Base-by-base conservation (phyloP, 352 stramenopile species). In the Pythium vanterpoolii region DNA sequence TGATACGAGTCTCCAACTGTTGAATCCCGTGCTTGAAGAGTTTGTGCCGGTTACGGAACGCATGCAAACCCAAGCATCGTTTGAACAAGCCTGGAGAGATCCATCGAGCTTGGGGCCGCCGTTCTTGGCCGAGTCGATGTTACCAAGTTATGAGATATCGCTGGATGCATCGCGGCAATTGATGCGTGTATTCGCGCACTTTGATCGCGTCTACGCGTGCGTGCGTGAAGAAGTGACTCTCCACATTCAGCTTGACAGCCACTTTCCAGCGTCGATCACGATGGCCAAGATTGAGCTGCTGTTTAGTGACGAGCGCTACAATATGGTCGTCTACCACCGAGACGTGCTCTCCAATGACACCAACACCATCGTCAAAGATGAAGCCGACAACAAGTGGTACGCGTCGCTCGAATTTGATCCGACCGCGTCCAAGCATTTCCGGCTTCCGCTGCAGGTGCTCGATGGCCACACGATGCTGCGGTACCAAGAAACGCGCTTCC, bases 271-370 rank as follows among this genome's bases (percentile, higher is more conserved):
- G 13, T 36, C 60, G 3, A 70, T 90, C 36, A 80, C 74, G 34
- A 74, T 90, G 47, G 42, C 71, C 4, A 86, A 85, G 64, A 60
- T 93, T 13, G 76, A 93, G 48, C 57, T 93, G 53, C 53, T 85
- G 10, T 93, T 93, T 62, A 89, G 70, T 46, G 83, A 93, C 40
- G 79, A 88, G 27, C 75, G 83, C 3, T 93, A 93, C 68, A 86
- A 84, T 48, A 74, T 77, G 3, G 61, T 74, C 2, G 69, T 93
- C 21, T 71, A 80, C 39, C 79, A 93, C 49, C 61, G 48, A 23
- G 51, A 62, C 28, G 42, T 52, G 8, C 24, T 11, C 0, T 18
- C 27, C 2, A 28, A 42, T n/a, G 34, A 62, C 1, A 5, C 7
- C 19, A 39, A 55, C 2, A 33, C 52, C 1, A 45, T 71, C 14